Conservation (phyloP, 208 protist genomes). For the Leishmania lainsoni region DNA sequence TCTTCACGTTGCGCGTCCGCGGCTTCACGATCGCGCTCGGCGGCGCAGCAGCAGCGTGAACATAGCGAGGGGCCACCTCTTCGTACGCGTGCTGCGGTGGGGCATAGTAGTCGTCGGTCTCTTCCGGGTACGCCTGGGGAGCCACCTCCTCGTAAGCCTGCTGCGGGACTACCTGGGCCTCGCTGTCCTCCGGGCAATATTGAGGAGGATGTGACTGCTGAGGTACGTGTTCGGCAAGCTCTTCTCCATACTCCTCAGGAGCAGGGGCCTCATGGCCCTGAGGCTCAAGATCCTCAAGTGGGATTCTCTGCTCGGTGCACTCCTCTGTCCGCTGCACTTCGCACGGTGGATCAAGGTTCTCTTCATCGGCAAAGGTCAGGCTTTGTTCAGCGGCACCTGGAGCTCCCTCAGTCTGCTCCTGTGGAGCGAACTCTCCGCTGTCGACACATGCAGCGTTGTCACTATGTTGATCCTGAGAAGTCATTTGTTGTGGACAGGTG, state of each 20-base stretch:
- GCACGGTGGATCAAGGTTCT: background rate
- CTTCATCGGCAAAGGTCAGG: background rate
- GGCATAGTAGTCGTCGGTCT: background rate
- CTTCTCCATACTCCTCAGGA: slow-evolving; percentile 1
- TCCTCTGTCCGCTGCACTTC: background rate
- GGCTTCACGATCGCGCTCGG: slow-evolving; percentile 39
- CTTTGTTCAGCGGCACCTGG: background rate
- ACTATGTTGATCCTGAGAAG: background rate
- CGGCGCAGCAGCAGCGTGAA: background rate
- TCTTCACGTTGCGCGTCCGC: slow-evolving; percentile 37
- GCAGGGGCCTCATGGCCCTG: background rate
- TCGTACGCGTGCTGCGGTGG: slow-evolving; percentile 2
- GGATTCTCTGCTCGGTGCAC: background rate
- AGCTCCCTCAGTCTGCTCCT: background rate
- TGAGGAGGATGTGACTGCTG: background rate
- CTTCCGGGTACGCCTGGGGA: background rate
- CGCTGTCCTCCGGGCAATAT: background rate
- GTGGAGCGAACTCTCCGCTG: background rate
- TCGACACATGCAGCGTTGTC: background rate
- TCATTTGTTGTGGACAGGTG: background rate
- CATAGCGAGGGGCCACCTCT: background rate
- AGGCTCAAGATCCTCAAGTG: background rate
- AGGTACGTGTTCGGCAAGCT: background rate
- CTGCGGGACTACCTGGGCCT: background rate
- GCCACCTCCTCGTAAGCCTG: slow-evolving; percentile 10